Evolutionary conservation across 768 basidiomycete species (phyloP).

Genomic region (Obba rivulosa): DNA sequence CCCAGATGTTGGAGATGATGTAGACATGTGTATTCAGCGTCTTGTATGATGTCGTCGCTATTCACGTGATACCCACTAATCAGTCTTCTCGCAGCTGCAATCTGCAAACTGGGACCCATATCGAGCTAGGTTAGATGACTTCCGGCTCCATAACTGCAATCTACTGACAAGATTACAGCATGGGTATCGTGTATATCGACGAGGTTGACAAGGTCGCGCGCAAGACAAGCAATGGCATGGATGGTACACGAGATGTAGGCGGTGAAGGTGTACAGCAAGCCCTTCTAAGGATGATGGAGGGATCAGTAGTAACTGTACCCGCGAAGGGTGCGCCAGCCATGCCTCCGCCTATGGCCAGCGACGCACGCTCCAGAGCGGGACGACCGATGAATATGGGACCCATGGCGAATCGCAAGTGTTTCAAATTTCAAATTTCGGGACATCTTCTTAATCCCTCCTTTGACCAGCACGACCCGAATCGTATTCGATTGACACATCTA

Average conservation of each 20-base stretch:
- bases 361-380: conserved; percentile 44
- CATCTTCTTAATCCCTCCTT: background rate
- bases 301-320: conserved; percentile 77
- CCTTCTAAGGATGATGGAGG: conserved; percentile 91
- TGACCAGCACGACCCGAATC: conserved; percentile 54
- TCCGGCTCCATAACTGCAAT: conserved; percentile 1
- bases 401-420: conserved; percentile 1
- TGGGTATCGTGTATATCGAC: conserved; percentile 94
- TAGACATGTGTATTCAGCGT: conserved; percentile 86
- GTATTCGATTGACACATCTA: conserved; percentile 80
- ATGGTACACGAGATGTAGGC: conserved; percentile 81
- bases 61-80: background rate
- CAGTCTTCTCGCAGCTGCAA: conserved; percentile 52
- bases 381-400: conserved; percentile 35
- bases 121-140: conserved; percentile 61
- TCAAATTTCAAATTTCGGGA: background rate
- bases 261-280: conserved; percentile 97
- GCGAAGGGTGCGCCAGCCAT: conserved; percentile 57
- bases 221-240: conserved; percentile 50
- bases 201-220: conserved; percentile 92
- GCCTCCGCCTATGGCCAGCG: conserved; percentile 37
- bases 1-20: conserved; percentile 92
- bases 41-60: conserved; percentile 41
- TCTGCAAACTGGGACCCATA: conserved; percentile 86
- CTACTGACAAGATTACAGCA: conserved; percentile 37